Percentiles rank a stretch among this genome's conserved stretches.
Conservation (phyloP, 2,329 filamentous ascomycete species). For the Fusarium agapanthi region DNA sequence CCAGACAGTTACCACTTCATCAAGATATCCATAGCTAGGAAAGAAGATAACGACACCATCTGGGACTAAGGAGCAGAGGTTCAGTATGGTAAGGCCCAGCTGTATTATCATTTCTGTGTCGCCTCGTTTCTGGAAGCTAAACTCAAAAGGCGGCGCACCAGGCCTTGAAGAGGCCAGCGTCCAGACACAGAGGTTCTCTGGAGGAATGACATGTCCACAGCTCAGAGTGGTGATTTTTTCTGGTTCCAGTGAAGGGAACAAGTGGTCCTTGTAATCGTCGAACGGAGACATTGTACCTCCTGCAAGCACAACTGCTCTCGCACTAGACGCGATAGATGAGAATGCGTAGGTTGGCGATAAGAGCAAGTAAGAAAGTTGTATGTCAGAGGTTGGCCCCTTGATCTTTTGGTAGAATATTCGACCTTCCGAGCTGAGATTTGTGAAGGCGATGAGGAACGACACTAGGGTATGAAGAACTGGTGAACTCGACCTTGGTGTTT, state of each 20-base stretch:
- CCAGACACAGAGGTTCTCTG: conserved; percentile 81
- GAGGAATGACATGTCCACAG: conserved; percentile 92
- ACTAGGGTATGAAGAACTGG: conserved; percentile 65
- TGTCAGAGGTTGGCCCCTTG: conserved; percentile 49
- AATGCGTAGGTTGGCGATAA: conserved; percentile 94
- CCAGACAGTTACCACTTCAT: conserved; percentile 75
- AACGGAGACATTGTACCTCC: conserved; percentile 99
- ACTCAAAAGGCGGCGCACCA: conserved; percentile 72
- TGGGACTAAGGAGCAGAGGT: conserved; percentile 77
- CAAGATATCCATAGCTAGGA: conserved; percentile 91
- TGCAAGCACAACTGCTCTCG: conserved; percentile 87
- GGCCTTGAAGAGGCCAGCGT: conserved; percentile 64
- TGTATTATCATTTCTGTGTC: conserved; percentile 75
- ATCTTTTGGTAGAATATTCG: conserved; percentile 70
- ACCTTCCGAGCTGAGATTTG: conserved; percentile 81
- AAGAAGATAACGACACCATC: conserved; percentile 96
- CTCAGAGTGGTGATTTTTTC: conserved; percentile 80
- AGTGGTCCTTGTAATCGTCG: conserved; percentile 84
- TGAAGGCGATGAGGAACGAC: conserved; percentile 79
- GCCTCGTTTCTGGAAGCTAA: conserved; percentile 82
- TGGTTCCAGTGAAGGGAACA: conserved; percentile 78
- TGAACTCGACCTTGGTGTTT: conserved; percentile 43
- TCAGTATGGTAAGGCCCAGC: conserved; percentile 77
- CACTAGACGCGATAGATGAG: conserved; percentile 83
- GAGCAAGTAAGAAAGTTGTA: conserved; percentile 83